Conservation (phyloP, 1,284 basidiomycete genomes). For the Cryptococcus sp. region DNA sequence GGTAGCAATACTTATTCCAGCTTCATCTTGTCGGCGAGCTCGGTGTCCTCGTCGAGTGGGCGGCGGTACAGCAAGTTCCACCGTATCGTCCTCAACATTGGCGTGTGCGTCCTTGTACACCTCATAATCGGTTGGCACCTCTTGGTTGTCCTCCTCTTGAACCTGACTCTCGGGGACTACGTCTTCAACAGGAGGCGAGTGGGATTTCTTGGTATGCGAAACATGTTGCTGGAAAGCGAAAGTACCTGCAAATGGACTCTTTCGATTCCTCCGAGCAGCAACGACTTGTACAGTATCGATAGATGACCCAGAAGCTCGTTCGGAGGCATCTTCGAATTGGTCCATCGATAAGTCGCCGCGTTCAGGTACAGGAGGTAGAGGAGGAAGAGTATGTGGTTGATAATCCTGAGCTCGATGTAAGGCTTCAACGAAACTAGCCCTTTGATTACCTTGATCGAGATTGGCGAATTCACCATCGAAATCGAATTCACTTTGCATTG, state of each 20-base stretch:
- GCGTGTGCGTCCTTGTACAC: neutral
- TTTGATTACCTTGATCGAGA: conserved; percentile 63
- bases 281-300: conserved; percentile 11
- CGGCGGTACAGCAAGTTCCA: too few species aligned
- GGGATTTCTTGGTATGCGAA: conserved; percentile 7
- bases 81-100: too few species aligned
- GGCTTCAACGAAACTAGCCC: conserved; percentile 69
- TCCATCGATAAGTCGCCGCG: conserved; percentile 6
- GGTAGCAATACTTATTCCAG: conserved; percentile 69
- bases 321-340: conserved; percentile 7
- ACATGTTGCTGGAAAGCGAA: conserved; percentile 36
- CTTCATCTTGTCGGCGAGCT: conserved; percentile 54
- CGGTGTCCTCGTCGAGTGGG: conserved; percentile 5
- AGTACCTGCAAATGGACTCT: conserved; percentile 35
- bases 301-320: conserved; percentile 8
- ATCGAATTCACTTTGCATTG: conserved; percentile 55
- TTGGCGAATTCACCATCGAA: conserved; percentile 73
- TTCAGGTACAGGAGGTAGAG: conserved; percentile 10
- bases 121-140: neutral
- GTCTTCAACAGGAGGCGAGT: neutral
- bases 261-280: conserved; percentile 13
- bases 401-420: conserved; percentile 10
- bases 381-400: neutral
- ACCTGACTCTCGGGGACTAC: neutral
- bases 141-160: too few species aligned